A percentile compares a stretch with the other conserved stretches of the same genome.
phyloP scores from a whole-genome alignment of 2,329 filamentous ascomycete species.

The Colletotrichum simmondsii region DNA sequence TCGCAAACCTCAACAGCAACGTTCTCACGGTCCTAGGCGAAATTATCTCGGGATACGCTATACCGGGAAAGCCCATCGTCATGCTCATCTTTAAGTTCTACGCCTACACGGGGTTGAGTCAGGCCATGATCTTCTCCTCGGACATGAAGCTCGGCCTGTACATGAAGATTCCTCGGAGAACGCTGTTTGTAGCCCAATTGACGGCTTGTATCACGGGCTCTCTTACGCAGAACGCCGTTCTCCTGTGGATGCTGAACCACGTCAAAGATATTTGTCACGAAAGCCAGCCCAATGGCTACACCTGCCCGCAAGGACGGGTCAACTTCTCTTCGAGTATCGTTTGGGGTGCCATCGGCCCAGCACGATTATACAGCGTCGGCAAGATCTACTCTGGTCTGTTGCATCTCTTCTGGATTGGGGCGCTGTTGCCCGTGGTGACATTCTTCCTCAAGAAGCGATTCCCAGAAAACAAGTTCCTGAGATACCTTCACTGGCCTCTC shows the following conservation, averaged over 20 bases:
- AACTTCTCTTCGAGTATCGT: conserved; percentile 59
- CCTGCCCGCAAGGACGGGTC: conserved; percentile 60
- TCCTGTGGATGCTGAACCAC: conserved; percentile 45
- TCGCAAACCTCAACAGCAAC: conserved; percentile 59
- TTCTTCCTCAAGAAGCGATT: conserved; percentile 25
- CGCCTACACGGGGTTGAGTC: conserved; percentile 45
- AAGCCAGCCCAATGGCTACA: conserved; percentile 56
- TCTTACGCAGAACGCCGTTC: conserved; percentile 51
- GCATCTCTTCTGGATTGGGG: conserved; percentile 62
- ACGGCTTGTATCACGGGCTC: conserved; percentile 64
- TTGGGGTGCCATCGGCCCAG: conserved; percentile 64
- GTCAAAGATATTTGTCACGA: conserved; percentile 53
- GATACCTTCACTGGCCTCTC: conserved; percentile 24
- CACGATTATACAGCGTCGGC: conserved; percentile 57
- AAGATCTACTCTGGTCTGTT: conserved; percentile 58
- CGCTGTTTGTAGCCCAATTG: conserved; percentile 70
- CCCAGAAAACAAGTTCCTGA: conserved; percentile 12
- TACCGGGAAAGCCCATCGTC: conserved; percentile 45
- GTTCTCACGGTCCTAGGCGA: conserved; percentile 37
- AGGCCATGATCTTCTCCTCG: conserved; percentile 57
- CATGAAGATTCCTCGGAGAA: conserved; percentile 68
- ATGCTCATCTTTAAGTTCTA: conserved; percentile 51
- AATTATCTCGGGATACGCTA: conserved; percentile 61
- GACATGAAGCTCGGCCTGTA: conserved; percentile 57
- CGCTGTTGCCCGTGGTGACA: conserved; percentile 16